phyloP scores from a whole-genome alignment of 2,329 filamentous ascomycete species.

The Periconia sp. region DNA sequence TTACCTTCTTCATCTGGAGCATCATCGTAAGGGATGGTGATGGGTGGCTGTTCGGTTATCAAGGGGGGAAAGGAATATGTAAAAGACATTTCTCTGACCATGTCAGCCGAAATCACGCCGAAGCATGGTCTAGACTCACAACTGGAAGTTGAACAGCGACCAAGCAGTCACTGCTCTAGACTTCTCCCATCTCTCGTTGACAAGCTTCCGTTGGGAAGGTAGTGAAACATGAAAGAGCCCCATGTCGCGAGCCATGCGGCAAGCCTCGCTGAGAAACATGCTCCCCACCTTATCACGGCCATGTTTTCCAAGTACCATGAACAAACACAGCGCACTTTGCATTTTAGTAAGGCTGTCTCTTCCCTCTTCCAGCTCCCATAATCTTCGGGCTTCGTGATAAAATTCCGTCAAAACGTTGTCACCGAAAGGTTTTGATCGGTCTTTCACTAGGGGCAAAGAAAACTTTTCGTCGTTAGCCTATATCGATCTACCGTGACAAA shows the following conservation, averaged over 20 bases:
- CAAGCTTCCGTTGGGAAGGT: slow-evolving; percentile 13
- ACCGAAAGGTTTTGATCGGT: slow-evolving; percentile 29
- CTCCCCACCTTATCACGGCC: slow-evolving; percentile 33
- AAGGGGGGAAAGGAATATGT: slow-evolving; percentile 25
- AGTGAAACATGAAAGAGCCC: slow-evolving; percentile 23
- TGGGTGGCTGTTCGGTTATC: slow-evolving; percentile 22
- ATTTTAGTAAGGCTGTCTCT: slow-evolving; percentile 25
- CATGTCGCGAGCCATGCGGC: slow-evolving; percentile 23
- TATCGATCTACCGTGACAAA: not conserved
- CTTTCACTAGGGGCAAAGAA: slow-evolving; percentile 25
- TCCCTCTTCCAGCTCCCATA: slow-evolving; percentile 30
- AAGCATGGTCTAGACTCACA: slow-evolving; percentile 17
- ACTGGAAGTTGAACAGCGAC: slow-evolving; percentile 35
- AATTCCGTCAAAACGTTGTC: slow-evolving; percentile 29
- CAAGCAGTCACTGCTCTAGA: slow-evolving; percentile 31
- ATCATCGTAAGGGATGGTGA: slow-evolving; percentile 25
- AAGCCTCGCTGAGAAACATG: slow-evolving; percentile 29
- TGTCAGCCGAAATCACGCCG: slow-evolving; percentile 5
- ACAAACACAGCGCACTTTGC: slow-evolving; percentile 30
- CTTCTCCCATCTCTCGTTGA: slow-evolving; percentile 22
- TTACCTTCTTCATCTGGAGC: slow-evolving; percentile 21
- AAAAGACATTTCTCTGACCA: slow-evolving; percentile 27
- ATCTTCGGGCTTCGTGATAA: slow-evolving; percentile 29
- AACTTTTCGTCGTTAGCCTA: slow-evolving; percentile 18
- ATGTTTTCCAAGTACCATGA: slow-evolving; percentile 32